Percentiles rank a stretch among this genome's conserved stretches.
Conservation (phyloP, 768 basidiomycete genomes). For the Gloeopeniophorella convolvens region DNA sequence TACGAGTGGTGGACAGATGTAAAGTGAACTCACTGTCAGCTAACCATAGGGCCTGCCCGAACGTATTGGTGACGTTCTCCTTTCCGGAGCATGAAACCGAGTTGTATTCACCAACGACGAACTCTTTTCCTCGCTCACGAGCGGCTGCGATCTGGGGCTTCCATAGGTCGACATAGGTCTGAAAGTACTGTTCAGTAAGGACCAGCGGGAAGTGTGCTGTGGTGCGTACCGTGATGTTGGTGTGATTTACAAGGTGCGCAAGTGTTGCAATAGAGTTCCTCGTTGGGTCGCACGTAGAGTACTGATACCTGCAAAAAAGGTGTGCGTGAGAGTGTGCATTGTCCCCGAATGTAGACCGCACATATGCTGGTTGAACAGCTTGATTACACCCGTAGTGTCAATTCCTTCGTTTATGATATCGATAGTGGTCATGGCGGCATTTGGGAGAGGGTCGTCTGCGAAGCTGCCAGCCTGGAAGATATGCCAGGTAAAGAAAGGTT, state of each 20-base stretch:
- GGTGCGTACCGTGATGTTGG: no score
- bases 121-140: no score
- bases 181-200: not conserved
- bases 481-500: no score
- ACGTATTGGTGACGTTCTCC: no score
- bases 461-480: no score
- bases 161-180: conserved; percentile 30
- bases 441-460: no score
- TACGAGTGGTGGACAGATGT: not conserved
- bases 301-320: conserved; percentile 25
- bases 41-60: conserved; percentile 30
- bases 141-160: conserved; percentile 30
- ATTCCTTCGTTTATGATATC: conserved; percentile 26
- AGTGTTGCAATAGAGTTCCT: conserved; percentile 26
- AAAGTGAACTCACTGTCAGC: conserved; percentile 25
- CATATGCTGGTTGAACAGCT: conserved; percentile 30
- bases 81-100: no score
- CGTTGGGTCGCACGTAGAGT: conserved; percentile 30
- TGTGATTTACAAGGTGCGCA: no score
- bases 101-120: no score
- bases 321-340: not conserved
- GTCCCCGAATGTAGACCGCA: not conserved
- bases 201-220: conserved; percentile 29
- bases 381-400: no score
- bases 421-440: conserved; percentile 25